Evolutionary conservation across 345 rosid genomes (phyloP).

Genomic region (Aegle marmelos): DNA sequence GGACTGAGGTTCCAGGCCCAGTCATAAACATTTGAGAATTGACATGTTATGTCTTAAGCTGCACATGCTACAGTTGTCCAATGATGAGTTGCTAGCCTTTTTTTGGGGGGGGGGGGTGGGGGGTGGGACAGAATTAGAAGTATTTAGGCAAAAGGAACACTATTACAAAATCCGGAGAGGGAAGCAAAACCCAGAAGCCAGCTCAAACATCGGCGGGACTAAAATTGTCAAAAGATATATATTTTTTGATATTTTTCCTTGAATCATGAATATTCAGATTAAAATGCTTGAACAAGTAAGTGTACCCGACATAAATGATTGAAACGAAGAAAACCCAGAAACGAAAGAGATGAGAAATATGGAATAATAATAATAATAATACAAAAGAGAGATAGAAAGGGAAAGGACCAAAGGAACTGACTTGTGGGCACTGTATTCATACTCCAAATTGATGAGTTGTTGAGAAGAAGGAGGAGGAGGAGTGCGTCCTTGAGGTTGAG

Average conservation of each 20-base stretch:
- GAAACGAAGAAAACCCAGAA: not conserved
- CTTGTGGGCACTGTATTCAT: slow-evolving; percentile 92
- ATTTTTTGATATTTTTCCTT: not conserved
- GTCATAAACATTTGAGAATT: not conserved
- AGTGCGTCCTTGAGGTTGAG: slow-evolving; percentile 40
- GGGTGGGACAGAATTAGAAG: not conserved
- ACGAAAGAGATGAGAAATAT: not conserved
- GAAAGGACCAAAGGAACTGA: slow-evolving; percentile 23
- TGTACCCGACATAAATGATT: not conserved
- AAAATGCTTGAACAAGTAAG: not conserved
- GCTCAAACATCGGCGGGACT: not conserved
- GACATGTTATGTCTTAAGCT: not conserved
- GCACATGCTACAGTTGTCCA: not conserved
- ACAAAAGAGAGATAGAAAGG: not conserved
- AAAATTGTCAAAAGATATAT: not conserved
- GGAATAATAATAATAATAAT: not conserved
- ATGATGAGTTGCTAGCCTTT: not conserved
- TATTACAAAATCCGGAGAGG: not conserved
- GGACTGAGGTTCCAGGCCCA: not conserved
- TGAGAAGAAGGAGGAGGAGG: slow-evolving; percentile 48
- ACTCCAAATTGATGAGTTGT: slow-evolving; percentile 65
- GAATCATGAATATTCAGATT: not conserved
- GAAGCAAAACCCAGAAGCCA: slow-evolving; percentile 19
- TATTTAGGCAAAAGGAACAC: not conserved
- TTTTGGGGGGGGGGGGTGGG: too few species aligned